Evolutionary conservation across 331 rosid species (phyloP).

Genomic region (Rhamnella rubrinervis): DNA sequence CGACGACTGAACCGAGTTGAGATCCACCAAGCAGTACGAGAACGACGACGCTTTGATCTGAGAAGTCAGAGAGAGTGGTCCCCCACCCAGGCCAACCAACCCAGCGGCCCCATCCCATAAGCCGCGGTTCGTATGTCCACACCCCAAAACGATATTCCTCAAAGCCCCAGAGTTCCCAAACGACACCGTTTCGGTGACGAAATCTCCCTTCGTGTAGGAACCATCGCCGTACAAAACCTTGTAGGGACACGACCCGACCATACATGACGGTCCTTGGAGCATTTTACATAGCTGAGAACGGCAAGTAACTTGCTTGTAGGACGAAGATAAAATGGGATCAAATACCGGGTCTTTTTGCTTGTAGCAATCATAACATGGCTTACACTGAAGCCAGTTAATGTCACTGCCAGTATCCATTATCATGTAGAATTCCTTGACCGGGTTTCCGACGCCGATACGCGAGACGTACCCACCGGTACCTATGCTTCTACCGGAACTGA

Average conservation of each 20-base stretch:
- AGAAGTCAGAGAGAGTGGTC: slow-evolving; percentile 48
- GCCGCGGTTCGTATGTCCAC: slow-evolving; percentile 86
- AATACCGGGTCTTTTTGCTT: slow-evolving; percentile 11
- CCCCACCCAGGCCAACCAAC: slow-evolving; percentile 80
- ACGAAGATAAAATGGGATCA: background rate
- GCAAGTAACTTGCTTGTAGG: background rate
- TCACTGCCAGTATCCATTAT: slow-evolving; percentile 19
- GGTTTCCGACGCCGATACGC: slow-evolving; percentile 6
- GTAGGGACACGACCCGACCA: background rate
- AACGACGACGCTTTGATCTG: slow-evolving; percentile 74
- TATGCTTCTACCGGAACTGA: background rate
- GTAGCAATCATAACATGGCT: background rate
- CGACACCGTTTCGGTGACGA: slow-evolving; percentile 61
- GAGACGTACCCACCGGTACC: slow-evolving; percentile 20
- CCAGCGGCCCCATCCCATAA: slow-evolving; percentile 79
- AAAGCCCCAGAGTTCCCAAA: slow-evolving; percentile 56
- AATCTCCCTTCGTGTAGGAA: slow-evolving; percentile 72
- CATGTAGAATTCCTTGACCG: background rate
- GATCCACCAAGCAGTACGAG: slow-evolving; percentile 81
- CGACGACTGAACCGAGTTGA: slow-evolving; percentile 62
- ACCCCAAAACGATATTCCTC: slow-evolving; percentile 51
- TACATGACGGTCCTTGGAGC: background rate
- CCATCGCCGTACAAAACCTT: slow-evolving; percentile 38
- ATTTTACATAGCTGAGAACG: background rate
- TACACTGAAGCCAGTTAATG: slow-evolving; percentile 11